Evolutionary conservation across 768 basidiomycete species (phyloP), one percentile per base, ranked within the genome.

Genomic region (Rhodotorula kratochvilovae): DNA sequence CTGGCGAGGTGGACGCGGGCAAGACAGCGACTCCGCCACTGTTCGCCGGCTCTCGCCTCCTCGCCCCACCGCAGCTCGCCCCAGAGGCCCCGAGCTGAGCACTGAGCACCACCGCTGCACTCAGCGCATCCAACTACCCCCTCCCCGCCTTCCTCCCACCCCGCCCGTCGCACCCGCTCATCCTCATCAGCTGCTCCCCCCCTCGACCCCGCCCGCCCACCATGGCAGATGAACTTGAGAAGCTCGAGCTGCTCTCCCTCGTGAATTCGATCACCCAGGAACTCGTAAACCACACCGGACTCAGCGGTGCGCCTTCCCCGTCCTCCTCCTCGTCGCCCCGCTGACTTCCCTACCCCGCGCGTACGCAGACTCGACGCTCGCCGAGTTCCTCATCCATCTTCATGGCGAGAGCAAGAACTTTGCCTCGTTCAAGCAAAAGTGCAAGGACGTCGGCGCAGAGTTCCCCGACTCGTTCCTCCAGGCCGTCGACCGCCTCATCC

Each of bases 251-350:
- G 70, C 87, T 99, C 59, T 94, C 92, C 48, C 84, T 98, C 53
- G 88, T 96, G 67, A 88, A 89, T 69, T 90, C 91, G 80, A 90
- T 99, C 77, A 89, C 89, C 0, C 91, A 94, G 80, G 94, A 98
- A 79, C 87, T 97, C 57, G 87, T 89, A 81, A 97, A 96, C 77
- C 87, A 97, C 79, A 83, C 82, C 3, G 81, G 81, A 1, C 42
- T 71, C 17, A 58, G 77, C 56, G 33, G 77, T 71, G 27, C 46
- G 53, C 23, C 42, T n/a, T 4, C 42, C 2, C 42, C 23, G 31
- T n/a, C n/a, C 19, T 7, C 51, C 43, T 33, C 15, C 21, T 36
- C 55, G 16, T 29, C 56, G 11, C 43, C 39, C 23, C 43, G 43
- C 43, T 31, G 59, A 61, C 58, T 29, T 33, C 19, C 90, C 58